These are phyloP conservation scores for Trametes sanguinea DNA, from an alignment of 768 basidiomycete species.

Conservation along the genomic window DNA sequence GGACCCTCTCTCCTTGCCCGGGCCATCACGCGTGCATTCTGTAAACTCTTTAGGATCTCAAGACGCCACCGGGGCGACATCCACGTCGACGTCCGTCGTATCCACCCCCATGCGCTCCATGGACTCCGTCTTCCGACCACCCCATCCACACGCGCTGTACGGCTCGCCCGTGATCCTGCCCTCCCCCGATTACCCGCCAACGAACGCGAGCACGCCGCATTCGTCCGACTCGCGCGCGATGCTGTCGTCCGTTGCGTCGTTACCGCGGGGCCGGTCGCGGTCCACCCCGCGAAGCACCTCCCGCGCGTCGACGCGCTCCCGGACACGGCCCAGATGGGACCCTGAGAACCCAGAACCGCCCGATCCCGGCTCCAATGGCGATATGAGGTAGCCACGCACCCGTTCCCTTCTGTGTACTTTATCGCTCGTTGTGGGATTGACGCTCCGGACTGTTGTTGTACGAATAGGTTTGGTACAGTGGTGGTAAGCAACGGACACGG, in stretches of 20 bases:
- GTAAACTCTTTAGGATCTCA: background rate
- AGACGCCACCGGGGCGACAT: background rate
- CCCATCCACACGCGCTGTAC: background rate
- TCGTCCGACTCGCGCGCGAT: slow-evolving; percentile 13
- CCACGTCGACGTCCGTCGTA: slow-evolving; percentile 16
- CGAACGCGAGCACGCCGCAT: slow-evolving; percentile 7
- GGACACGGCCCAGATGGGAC: background rate
- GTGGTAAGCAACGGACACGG: background rate
- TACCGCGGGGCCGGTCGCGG: background rate
- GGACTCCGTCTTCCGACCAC: slow-evolving; percentile 9
- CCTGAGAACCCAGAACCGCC: slow-evolving; percentile 16
- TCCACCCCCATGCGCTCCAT: slow-evolving; percentile 11
- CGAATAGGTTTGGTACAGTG: too few species aligned
- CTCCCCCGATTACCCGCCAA: slow-evolving; percentile 13
- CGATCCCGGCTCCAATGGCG: background rate
- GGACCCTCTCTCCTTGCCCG: slow-evolving; percentile 5
- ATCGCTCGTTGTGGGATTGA: background rate
- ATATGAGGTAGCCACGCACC: background rate
- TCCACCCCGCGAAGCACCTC: background rate
- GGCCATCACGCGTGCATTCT: slow-evolving; percentile 8
- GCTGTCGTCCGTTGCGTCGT: slow-evolving; percentile 1
- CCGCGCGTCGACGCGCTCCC: background rate
- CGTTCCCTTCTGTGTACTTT: background rate
- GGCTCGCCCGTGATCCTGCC: slow-evolving; percentile 14
- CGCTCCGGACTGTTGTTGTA: background rate